A percentile compares a stretch with the other conserved stretches of the same genome.
Evolutionary conservation across 805 yeast species (phyloP).

Genomic region (Saccharomycopsis olivae): DNA sequence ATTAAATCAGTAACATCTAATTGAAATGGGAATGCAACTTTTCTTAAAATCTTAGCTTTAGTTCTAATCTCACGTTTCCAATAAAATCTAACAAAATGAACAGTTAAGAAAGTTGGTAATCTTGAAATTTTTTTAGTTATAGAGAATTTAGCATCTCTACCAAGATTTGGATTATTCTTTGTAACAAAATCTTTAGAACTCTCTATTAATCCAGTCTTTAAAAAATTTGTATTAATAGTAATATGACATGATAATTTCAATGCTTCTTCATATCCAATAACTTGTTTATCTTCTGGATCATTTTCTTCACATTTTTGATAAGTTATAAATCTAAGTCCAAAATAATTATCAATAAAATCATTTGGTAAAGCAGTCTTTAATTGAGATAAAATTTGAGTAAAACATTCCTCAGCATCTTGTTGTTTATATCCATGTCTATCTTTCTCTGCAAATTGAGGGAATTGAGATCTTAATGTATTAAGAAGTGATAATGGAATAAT

Average conservation of each 20-base stretch:
- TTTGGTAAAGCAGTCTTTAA: constrained; percentile 40
- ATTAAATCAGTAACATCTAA: constrained; percentile 80
- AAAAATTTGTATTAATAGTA: constrained; percentile 70
- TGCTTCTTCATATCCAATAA: constrained; percentile 42
- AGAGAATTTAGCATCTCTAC: constrained; percentile 60
- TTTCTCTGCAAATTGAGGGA: constrained; percentile 86
- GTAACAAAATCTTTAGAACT: constrained; percentile 70
- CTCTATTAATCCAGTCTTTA: constrained; percentile 71
- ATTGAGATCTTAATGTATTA: constrained; percentile 49
- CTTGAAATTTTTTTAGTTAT: constrained; percentile 49
- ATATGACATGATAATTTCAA: constrained; percentile 84
- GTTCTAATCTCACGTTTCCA: constrained; percentile 90
- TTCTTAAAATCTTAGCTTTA: constrained; percentile 88
- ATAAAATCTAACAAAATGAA: constrained; percentile 88
- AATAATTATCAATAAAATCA: constrained; percentile 40
- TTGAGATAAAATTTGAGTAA: constrained; percentile 59
- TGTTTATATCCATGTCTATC: constrained; percentile 68
- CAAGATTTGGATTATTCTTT: constrained; percentile 63
- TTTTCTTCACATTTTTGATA: constrained; percentile 51
- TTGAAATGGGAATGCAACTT: constrained; percentile 90
- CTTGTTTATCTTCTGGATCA: constrained; percentile 36
- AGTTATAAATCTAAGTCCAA: constrained; percentile 56
- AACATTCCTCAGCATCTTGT: constrained; percentile 98
- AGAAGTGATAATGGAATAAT: constrained; percentile 64
- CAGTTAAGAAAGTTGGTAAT: constrained; percentile 79